Percentiles rank a stretch among this genome's conserved stretches.
phyloP scores from a whole-genome alignment of 148 eudicot species.

The Rheum nobile region DNA sequence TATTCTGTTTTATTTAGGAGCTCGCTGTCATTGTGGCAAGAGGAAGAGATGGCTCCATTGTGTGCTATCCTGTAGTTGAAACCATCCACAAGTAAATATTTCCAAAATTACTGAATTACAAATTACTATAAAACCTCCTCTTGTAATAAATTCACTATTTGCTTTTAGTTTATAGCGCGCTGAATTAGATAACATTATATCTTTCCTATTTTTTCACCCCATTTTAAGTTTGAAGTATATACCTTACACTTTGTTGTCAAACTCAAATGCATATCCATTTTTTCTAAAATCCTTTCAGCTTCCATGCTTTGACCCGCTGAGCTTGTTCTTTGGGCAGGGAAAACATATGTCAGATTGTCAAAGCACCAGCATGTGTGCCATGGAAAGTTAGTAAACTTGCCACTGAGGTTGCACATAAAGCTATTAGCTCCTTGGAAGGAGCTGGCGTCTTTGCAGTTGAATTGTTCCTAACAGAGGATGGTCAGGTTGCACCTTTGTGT shows the following conservation, averaged over 20 bases:
- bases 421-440: slow-evolving; percentile 87
- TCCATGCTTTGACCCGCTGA: background rate
- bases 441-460: slow-evolving; percentile 96
- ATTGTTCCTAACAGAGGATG: slow-evolving; percentile 76
- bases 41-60: slow-evolving; percentile 70
- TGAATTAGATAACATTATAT: background rate
- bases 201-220: too few species aligned
- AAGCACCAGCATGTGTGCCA: slow-evolving; percentile 80
- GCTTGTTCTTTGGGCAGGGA: slow-evolving; percentile 33
- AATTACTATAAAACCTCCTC: background rate
- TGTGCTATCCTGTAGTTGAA: slow-evolving; percentile 92
- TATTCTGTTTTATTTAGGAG: slow-evolving; percentile 48
- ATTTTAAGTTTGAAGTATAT: too few species aligned
- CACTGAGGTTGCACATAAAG: slow-evolving; percentile 64
- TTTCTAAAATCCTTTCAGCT: too few species aligned
- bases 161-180: background rate
- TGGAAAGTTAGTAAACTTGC: slow-evolving; percentile 77
- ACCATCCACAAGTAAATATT: slow-evolving; percentile 74
- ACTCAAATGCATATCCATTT: too few species aligned
- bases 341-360: slow-evolving; percentile 85
- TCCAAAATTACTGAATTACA: background rate
- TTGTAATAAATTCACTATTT: background rate
- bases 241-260: too few species aligned
- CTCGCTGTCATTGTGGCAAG: slow-evolving; percentile 94
- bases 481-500: slow-evolving; percentile 40